Percentiles rank a stretch among this genome's conserved stretches.
These are phyloP conservation scores for Backusella morwellensis DNA, from an alignment of 192 early-diverging fungal species.

Conservation along the genomic window DNA sequence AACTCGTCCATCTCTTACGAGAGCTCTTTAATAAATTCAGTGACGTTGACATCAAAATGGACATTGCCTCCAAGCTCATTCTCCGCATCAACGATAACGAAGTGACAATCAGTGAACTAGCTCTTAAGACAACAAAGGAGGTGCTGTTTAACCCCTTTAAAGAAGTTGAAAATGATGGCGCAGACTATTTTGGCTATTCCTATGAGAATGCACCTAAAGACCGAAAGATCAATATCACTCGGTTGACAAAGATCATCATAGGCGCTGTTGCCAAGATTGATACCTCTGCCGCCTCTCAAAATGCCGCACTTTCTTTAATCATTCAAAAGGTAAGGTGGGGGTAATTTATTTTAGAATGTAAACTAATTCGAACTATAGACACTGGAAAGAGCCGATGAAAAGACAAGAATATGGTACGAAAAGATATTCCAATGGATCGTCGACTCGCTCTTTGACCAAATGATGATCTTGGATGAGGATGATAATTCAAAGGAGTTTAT, in stretches of 20 bases:
- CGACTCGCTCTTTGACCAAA: conserved; percentile 72
- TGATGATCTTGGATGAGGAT: conserved; percentile 65
- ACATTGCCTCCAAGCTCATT: conserved; percentile 70
- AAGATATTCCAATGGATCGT: conserved; percentile 64
- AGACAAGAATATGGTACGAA: conserved; percentile 40
- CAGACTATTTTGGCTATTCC: conserved; percentile 9
- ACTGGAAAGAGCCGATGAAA: conserved; percentile 40
- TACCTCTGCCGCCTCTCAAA: conserved; percentile 4
- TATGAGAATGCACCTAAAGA: conserved; percentile 10
- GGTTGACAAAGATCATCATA: conserved; percentile 12
- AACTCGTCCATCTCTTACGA: conserved; percentile 74
- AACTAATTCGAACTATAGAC: conserved; percentile 16
- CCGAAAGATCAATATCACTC: conserved; percentile 8
- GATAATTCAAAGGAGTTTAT: conserved; percentile 20
- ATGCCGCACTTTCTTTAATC: conserved; percentile 34
- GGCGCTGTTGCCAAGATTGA: conserved; percentile 8
- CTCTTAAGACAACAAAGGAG: conserved; percentile 69
- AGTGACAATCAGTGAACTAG: conserved; percentile 54
- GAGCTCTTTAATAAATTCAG: conserved; percentile 66
- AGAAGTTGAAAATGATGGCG: conserved; percentile 9
- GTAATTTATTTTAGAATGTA: neutral
- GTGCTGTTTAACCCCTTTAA: conserved; percentile 64
- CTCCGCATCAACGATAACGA: conserved; percentile 71
- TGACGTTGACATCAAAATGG: conserved; percentile 47
- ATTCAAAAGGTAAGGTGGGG: conserved; percentile 9